Base-by-base conservation (phyloP, 306 rosid genomes). In the Sophora flavescens region DNA sequence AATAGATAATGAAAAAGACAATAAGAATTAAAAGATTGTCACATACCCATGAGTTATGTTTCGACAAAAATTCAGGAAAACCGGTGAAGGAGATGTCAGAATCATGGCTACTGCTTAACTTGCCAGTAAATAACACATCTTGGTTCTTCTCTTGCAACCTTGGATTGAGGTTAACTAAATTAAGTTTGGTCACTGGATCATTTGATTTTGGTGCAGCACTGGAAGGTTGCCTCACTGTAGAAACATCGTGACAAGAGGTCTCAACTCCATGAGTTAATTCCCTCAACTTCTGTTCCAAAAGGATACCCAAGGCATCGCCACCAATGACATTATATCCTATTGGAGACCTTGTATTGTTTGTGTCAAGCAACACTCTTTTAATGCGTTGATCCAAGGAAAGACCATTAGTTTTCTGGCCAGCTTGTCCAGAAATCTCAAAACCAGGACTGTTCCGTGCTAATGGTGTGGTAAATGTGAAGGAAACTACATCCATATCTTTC, bases 401-500 rank as follows among this genome's bases (percentile, higher is more conserved):
- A 65, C 76, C 75, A 50, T 63, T 84, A 50, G 41, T 74, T 50
- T 76, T 83, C 69, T 81, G 83, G 47, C 58, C 67, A 76, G 72
- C 69, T 71, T 80, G 88, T 57, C 82, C 75, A 28, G 91, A 81
- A 69, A 81, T 78, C 68, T 87, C 96, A 45, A 86, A 84, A 79
- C 86, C 87, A 32, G 86, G 82, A 64, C 57, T 80, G 77, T 77
- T 83, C 77, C 91, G 84, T 59, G 95, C 63, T 74, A 94, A 87
- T 6, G 98, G 98, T 47, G 98, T 87, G 18, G 98, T 92, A 82
- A 94, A 94, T 75, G 98, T 94, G 84, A 94, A 94, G 70, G 98
- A 94, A 81, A 94, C 93, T 63, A 94, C 93, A 81, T 94, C 98
- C 77, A 85, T 85, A 69, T 91, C 97, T 63, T 92, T 89, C 82